These are phyloP conservation scores for Arthrobotrys musiformis DNA, from an alignment of 2,329 filamentous ascomycete species.

Conservation along the genomic window DNA sequence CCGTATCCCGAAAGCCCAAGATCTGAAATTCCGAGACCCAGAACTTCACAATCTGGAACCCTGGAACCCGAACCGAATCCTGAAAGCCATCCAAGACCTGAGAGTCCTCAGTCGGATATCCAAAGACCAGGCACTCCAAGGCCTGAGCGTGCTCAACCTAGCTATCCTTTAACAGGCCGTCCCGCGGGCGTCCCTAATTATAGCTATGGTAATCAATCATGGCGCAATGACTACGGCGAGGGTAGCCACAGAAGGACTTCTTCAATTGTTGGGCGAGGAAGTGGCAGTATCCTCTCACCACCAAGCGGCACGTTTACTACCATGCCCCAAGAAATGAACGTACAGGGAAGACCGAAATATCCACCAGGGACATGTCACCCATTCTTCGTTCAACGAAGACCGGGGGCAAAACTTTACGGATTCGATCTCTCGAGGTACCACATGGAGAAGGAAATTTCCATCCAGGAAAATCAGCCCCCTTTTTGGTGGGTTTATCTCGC, in stretches of 20 bases:
- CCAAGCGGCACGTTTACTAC: constrained; percentile 17
- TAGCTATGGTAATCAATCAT: background rate
- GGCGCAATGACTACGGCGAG: background rate
- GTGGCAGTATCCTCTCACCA: background rate
- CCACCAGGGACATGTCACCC: constrained; percentile 21
- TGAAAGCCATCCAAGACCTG: background rate
- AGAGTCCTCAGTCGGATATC: background rate
- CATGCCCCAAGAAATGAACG: background rate
- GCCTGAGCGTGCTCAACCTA: background rate
- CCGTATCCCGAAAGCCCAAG: background rate
- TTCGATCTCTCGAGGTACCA: background rate
- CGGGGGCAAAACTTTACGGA: background rate
- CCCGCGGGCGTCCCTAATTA: too few species aligned
- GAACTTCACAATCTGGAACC: background rate
- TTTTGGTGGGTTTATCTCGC: background rate
- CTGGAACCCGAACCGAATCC: background rate
- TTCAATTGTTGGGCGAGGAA: background rate
- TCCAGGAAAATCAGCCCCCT: background rate
- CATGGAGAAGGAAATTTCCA: background rate
- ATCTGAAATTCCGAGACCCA: background rate
- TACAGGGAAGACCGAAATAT: background rate
- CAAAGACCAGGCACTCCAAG: background rate
- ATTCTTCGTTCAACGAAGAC: background rate
- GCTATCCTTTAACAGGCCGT: too few species aligned
- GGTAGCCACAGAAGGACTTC: background rate